Conservation (phyloP, 192 early-diverging fungal genomes). For the Entomortierella chlamydospora region DNA sequence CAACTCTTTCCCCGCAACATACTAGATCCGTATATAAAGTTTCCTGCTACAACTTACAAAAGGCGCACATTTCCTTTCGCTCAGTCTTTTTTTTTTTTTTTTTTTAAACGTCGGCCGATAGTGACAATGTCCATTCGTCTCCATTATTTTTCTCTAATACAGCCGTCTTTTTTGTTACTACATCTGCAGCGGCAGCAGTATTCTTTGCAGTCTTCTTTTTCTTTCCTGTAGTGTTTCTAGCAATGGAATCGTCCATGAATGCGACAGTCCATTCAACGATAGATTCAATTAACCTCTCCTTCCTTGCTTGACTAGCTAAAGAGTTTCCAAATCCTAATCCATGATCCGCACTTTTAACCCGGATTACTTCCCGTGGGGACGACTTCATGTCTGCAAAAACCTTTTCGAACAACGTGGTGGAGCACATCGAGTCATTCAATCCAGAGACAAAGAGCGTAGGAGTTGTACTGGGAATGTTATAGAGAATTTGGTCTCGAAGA, state of each 20-base stretch:
- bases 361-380: conserved; percentile 17
- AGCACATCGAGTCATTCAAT: conserved; percentile 50
- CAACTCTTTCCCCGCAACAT: too few species aligned
- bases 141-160: conserved; percentile 23
- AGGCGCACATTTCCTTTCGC: too few species aligned
- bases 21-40: too few species aligned
- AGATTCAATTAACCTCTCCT: conserved; percentile 21
- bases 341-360: conserved; percentile 34
- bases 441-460: conserved; percentile 37
- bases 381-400: conserved; percentile 45
- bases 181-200: too few species aligned
- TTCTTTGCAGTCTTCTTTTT: not conserved
- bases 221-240: not conserved
- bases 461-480: conserved; percentile 22
- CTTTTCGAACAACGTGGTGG: conserved; percentile 16
- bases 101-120: conserved; percentile 6
- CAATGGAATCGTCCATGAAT: conserved; percentile 41
- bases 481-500: conserved; percentile 42
- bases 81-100: not conserved
- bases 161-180: conserved; percentile 25
- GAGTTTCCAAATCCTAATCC: conserved; percentile 43
- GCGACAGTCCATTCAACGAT: conserved; percentile 20
- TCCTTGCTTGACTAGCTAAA: conserved; percentile 20
- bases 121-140: conserved; percentile 36
- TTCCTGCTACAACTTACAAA: too few species aligned